Conservation (phyloP, 2,329 filamentous ascomycete genomes). For the Penicillium sp. region DNA sequence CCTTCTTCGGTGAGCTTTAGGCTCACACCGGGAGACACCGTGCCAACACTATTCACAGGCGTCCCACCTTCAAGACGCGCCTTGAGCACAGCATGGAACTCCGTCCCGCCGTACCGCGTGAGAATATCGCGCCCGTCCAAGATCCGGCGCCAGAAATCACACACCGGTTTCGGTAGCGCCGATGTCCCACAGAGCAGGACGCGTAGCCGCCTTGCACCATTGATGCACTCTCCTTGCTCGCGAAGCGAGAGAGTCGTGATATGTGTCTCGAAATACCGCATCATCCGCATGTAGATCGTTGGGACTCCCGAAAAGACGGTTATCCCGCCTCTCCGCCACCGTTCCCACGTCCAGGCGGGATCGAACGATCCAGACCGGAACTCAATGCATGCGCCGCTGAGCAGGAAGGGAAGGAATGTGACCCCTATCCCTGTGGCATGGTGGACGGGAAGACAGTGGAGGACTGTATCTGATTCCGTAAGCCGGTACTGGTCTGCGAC, state of each 20-base stretch:
- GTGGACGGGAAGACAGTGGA: conserved; percentile 54
- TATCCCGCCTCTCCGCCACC: conserved; percentile 46
- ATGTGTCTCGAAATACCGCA: conserved; percentile 46
- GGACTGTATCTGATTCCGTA: conserved; percentile 39
- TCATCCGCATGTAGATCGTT: conserved; percentile 54
- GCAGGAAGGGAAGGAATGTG: conserved; percentile 53
- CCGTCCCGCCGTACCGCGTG: conserved; percentile 52
- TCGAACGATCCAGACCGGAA: conserved; percentile 51
- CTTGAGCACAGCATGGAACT: conserved; percentile 51
- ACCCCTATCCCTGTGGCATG: conserved; percentile 51
- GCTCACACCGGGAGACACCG: conserved; percentile 45
- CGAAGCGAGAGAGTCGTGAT: conserved; percentile 31
- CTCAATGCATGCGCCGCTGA: conserved; percentile 50
- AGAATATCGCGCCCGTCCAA: conserved; percentile 39
- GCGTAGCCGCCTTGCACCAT: conserved; percentile 36
- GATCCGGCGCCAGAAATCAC: conserved; percentile 53
- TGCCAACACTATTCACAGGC: conserved; percentile 36
- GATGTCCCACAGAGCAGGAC: conserved; percentile 47
- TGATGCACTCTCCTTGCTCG: conserved; percentile 44
- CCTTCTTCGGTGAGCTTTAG: conserved; percentile 55
- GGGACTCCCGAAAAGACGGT: conserved; percentile 56
- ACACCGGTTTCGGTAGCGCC: conserved; percentile 55
- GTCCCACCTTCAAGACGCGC: conserved; percentile 38
- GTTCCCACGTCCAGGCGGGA: conserved; percentile 49
- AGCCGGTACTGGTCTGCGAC: conserved; percentile 44